Percentiles rank a stretch among this genome's conserved stretches.
These are phyloP conservation scores for Pythium aquatile DNA, from an alignment of 352 stramenopile species.

Conservation along the genomic window DNA sequence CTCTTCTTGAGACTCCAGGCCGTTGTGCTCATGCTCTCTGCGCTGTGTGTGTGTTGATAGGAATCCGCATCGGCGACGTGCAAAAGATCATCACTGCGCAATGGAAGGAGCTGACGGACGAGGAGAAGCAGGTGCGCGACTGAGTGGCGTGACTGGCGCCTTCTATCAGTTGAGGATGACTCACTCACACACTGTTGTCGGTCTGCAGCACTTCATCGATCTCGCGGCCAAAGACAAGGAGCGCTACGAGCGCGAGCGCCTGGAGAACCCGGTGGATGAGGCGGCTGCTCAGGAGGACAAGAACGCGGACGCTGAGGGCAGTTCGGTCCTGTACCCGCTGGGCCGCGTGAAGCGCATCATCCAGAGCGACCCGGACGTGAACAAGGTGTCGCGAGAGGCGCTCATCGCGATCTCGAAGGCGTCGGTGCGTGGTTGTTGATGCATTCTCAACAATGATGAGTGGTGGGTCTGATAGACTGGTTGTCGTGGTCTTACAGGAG, in stretches of 20 bases:
- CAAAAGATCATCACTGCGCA: slow-evolving; percentile 89
- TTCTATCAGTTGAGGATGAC: neutral
- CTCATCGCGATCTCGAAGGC: slow-evolving; percentile 91
- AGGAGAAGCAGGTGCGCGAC: slow-evolving; percentile 74
- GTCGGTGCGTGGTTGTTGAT: slow-evolving; percentile 45
- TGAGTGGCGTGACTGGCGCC: neutral
- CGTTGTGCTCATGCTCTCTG: neutral
- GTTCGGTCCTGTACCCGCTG: slow-evolving; percentile 57
- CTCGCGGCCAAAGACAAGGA: slow-evolving; percentile 86
- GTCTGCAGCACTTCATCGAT: slow-evolving; percentile 64
- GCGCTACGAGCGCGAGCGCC: slow-evolving; percentile 71
- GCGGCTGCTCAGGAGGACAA: slow-evolving; percentile 39
- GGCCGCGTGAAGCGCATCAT: slow-evolving; percentile 93
- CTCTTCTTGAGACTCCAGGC: too few relatives aligned
- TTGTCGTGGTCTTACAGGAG: slow-evolving; percentile 46
- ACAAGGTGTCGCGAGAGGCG: slow-evolving; percentile 91
- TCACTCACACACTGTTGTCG: neutral
- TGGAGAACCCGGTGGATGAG: slow-evolving; percentile 73
- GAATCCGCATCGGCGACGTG: slow-evolving; percentile 66
- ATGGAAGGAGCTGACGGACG: slow-evolving; percentile 83
- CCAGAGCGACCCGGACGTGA: slow-evolving; percentile 90
- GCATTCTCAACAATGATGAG: slow-evolving; percentile 1
- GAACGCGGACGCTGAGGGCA: slow-evolving; percentile 22
- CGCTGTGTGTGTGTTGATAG: slow-evolving; percentile 14
- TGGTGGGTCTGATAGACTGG: neutral